These are phyloP conservation scores for Elongisporangium senticosum DNA, from an alignment of 352 stramenopile genomes.

Conservation along the genomic window DNA sequence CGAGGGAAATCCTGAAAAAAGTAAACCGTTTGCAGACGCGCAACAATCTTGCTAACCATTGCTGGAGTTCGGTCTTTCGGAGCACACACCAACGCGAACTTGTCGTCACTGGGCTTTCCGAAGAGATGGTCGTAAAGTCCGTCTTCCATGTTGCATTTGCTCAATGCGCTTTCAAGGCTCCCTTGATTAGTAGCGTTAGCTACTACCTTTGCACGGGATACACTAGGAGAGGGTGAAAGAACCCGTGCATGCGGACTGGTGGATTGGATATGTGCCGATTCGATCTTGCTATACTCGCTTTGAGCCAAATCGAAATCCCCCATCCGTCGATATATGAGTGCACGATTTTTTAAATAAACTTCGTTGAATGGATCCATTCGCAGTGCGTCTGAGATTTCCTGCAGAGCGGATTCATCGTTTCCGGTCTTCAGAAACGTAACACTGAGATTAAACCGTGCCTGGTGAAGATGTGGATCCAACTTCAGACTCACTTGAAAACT, in stretches of 20 bases:
- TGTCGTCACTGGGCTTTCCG: slow-evolving; percentile 55
- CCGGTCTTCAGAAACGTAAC: slow-evolving; percentile 43
- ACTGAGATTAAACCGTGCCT: slow-evolving; percentile 62
- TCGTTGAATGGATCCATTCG: slow-evolving; percentile 29
- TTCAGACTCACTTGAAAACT: slow-evolving; percentile 37
- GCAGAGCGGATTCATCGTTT: slow-evolving; percentile 30
- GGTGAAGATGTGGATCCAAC: slow-evolving; percentile 46
- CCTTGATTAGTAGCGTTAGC: neutral
- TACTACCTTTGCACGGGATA: neutral
- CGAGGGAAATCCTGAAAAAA: slow-evolving; percentile 67
- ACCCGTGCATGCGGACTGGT: neutral
- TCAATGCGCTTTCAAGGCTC: slow-evolving; percentile 6
- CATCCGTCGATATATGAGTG: slow-evolving; percentile 52
- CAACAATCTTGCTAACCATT: slow-evolving; percentile 43
- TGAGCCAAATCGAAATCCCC: slow-evolving; percentile 38
- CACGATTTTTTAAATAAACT: slow-evolving; percentile 48
- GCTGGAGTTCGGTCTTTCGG: slow-evolving; percentile 28
- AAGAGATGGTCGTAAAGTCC: slow-evolving; percentile 66
- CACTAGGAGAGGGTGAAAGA: neutral
- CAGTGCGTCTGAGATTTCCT: slow-evolving; percentile 33
- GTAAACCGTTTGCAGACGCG: slow-evolving; percentile 42
- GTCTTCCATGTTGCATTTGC: slow-evolving; percentile 41
- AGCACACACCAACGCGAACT: slow-evolving; percentile 47
- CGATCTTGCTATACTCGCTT: slow-evolving; percentile 43
- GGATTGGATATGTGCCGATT: slow-evolving; percentile 5